Evolutionary conservation across 2,329 filamentous ascomycete genomes (phyloP).

Genomic region (Aspergillus floridensis): DNA sequence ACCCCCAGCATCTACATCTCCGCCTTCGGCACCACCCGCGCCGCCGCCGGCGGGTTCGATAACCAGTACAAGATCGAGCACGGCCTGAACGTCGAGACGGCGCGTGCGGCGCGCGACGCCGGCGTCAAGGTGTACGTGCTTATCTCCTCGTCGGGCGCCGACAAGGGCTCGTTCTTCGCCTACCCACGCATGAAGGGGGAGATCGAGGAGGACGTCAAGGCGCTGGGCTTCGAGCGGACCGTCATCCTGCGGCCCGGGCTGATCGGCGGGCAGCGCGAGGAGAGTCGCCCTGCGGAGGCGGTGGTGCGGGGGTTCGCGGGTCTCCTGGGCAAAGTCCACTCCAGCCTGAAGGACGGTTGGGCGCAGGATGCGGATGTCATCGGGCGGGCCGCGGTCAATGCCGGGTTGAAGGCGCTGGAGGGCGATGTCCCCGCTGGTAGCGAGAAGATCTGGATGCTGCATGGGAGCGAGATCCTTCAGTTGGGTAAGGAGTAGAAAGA

Average conservation of each 20-base stretch:
- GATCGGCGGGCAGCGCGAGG: conserved; percentile 69
- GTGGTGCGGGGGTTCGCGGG: conserved; percentile 56
- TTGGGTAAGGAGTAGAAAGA: conserved; percentile 19
- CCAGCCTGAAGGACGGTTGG: conserved; percentile 59
- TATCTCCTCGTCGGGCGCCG: conserved; percentile 60
- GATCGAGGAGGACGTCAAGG: conserved; percentile 74
- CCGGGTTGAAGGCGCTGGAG: conserved; percentile 40
- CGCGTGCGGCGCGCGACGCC: conserved; percentile 68
- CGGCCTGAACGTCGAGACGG: conserved; percentile 78
- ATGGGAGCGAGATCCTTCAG: conserved; percentile 39
- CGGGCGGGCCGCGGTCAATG: conserved; percentile 43
- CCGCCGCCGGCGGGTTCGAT: conserved; percentile 69
- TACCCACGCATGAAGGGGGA: conserved; percentile 79
- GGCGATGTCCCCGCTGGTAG: conserved; percentile 39
- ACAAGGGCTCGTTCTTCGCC: conserved; percentile 51
- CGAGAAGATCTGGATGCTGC: conserved; percentile 42
- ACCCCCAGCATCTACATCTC: conserved; percentile 68
- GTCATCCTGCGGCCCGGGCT: conserved; percentile 73
- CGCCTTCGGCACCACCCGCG: conserved; percentile 75
- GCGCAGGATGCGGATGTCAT: conserved; percentile 75
- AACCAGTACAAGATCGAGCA: conserved; percentile 86
- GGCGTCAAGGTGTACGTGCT: conserved; percentile 75
- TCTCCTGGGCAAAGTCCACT: conserved; percentile 54
- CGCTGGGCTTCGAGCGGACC: conserved; percentile 71
- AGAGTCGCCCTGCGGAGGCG: conserved; percentile 59